Conservation (phyloP, 2,329 filamentous ascomycete species). For the Monosporascus cannonballus region DNA sequence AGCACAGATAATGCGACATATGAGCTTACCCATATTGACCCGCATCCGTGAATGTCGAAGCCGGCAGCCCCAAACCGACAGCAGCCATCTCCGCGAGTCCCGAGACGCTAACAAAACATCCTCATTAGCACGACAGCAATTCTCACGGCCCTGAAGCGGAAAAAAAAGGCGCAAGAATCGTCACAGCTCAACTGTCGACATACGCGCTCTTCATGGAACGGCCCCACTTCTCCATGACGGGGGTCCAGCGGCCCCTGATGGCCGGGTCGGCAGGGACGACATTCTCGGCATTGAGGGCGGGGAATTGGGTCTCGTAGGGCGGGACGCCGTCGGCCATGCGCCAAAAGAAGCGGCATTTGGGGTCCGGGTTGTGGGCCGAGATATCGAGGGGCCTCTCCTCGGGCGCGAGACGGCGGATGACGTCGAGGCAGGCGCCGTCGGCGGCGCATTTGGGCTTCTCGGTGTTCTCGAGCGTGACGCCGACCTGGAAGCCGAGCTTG, state of each 20-base stretch:
- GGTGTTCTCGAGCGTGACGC: constrained; percentile 57
- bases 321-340: constrained; percentile 46
- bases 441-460: constrained; percentile 59
- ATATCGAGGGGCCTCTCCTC: constrained; percentile 53
- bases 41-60: constrained; percentile 47
- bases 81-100: constrained; percentile 55
- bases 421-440: constrained; percentile 52
- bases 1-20: background rate
- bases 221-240: constrained; percentile 52
- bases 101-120: constrained; percentile 34
- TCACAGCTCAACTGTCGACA: constrained; percentile 18
- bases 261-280: constrained; percentile 44
- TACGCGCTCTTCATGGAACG: constrained; percentile 54
- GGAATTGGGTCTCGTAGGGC: constrained; percentile 50
- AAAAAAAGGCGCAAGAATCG: too few species aligned
- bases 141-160: too few species aligned
- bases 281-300: constrained; percentile 48
- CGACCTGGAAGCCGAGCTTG: constrained; percentile 54
- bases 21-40: constrained; percentile 47
- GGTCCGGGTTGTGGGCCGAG: constrained; percentile 48
- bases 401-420: constrained; percentile 49
- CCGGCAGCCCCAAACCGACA: constrained; percentile 47
- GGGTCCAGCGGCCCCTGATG: constrained; percentile 45
- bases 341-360: constrained; percentile 61
- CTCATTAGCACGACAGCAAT: too few species aligned